Evolutionary conservation across 2,329 filamentous ascomycete species (phyloP).

Genomic region (Arthrobotrys musiformis): DNA sequence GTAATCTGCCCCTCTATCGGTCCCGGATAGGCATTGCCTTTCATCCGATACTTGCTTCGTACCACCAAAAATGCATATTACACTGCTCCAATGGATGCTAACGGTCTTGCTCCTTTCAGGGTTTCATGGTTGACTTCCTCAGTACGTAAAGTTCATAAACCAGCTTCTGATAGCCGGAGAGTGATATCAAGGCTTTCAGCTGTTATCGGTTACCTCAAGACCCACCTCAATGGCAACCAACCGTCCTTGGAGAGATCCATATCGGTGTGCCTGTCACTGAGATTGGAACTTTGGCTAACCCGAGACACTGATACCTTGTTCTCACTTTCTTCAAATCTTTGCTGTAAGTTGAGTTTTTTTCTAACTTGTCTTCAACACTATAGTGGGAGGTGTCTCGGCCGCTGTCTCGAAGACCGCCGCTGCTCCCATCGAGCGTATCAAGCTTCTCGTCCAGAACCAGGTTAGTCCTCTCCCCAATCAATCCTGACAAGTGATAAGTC

Average conservation of each 20-base stretch:
- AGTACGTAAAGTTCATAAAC: conserved; percentile 42
- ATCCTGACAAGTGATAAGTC: neutral
- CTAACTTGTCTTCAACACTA: conserved; percentile 60
- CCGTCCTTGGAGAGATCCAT: conserved; percentile 76
- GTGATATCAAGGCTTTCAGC: conserved; percentile 25
- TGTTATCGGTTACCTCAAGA: conserved; percentile 10
- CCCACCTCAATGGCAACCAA: conserved; percentile 93
- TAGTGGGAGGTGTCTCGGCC: conserved; percentile 99
- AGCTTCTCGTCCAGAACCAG: conserved; percentile 99
- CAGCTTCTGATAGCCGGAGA: neutral
- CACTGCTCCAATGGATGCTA: conserved; percentile 37
- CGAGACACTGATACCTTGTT: conserved; percentile 12
- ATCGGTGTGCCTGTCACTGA: neutral
- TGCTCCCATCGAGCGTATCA: conserved; percentile 99
- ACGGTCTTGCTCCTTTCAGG: conserved; percentile 16
- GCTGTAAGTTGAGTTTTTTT: conserved; percentile 55
- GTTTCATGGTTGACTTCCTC: conserved; percentile 55
- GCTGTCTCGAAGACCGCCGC: conserved; percentile 99
- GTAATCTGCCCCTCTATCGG: conserved; percentile 35
- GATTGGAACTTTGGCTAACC: conserved; percentile 24
- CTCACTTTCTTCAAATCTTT: conserved; percentile 28
- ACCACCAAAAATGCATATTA: conserved; percentile 10
- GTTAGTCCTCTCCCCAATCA: conserved; percentile 70
- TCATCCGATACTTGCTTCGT: conserved; percentile 35
- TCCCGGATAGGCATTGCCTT: conserved; percentile 15